Conservation (phyloP, 2,329 filamentous ascomycete genomes). For the Colletotrichum truncatum region DNA sequence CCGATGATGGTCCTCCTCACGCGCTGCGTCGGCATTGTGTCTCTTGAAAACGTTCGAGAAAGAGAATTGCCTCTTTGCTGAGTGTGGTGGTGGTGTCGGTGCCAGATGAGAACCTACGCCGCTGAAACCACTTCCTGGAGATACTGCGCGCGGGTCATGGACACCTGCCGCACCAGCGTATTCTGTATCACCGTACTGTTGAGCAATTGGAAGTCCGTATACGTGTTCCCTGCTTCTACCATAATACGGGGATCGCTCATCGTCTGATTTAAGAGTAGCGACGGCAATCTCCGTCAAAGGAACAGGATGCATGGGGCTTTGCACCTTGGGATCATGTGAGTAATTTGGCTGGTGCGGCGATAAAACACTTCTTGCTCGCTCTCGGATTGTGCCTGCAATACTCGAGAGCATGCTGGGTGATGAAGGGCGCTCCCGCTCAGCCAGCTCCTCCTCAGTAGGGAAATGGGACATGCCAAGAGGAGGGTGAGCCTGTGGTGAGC, state of each 20-base stretch:
- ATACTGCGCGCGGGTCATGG: slow-evolving; percentile 43
- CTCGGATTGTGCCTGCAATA: slow-evolving; percentile 65
- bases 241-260: slow-evolving; percentile 53
- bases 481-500: slow-evolving; percentile 60
- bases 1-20: slow-evolving; percentile 33
- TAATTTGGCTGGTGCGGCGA: slow-evolving; percentile 51
- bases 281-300: slow-evolving; percentile 70
- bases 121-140: slow-evolving; percentile 50
- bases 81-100: slow-evolving; percentile 70
- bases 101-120: slow-evolving; percentile 53
- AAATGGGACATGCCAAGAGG: slow-evolving; percentile 90
- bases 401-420: slow-evolving; percentile 61
- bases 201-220: slow-evolving; percentile 55
- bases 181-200: slow-evolving; percentile 51
- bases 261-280: slow-evolving; percentile 53
- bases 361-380: slow-evolving; percentile 51
- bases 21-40: slow-evolving; percentile 50
- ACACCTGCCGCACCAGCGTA: slow-evolving; percentile 57
- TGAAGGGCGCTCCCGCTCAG: slow-evolving; percentile 59
- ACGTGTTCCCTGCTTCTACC: slow-evolving; percentile 51
- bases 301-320: slow-evolving; percentile 68
- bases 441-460: slow-evolving; percentile 72
- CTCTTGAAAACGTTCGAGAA: slow-evolving; percentile 87
- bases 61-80: slow-evolving; percentile 83
- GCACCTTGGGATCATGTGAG: slow-evolving; percentile 48